Evolutionary conservation across 192 early-diverging fungal species (phyloP), one percentile per base, ranked within the genome.

Genomic region (Spizellomyces sp.): DNA sequence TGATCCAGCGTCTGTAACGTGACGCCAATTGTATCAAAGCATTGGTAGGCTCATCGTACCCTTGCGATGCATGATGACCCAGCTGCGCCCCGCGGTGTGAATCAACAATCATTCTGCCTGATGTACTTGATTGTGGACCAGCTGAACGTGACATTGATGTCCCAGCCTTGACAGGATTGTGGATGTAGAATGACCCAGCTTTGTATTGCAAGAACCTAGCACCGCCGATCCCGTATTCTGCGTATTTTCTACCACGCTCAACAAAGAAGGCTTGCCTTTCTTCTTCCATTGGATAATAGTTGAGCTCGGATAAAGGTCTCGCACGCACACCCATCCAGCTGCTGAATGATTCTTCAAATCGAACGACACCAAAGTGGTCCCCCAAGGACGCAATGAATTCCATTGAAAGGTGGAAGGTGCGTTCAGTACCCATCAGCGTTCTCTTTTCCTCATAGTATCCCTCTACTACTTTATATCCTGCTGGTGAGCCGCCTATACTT

Each of bases 51-150:
- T 82, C 80, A 62, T 84, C 83, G 46, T 59, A 52, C 12, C 78
- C 83, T 56, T 82, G 83, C 41, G 73, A 69, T 8, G 83, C 73
- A 55, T 78, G 74, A 59, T 84, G 83, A 12, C 83, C 83, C 41
- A 81, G 68, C 5, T 52, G 19, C 9, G 68, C 50, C 8, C 83
- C 83, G 41, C 78, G 74, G 17, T 58, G 77, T 9, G 41, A 15
- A 57, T 84, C 83, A 66, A 84, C 71, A 43, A 84, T 61, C 8
- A 84, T 45, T n/a, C 83, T 70, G 15, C 83, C 83, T 41, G 67
- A 69, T 6, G 66, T 48, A n/a, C 42, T 46, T 21, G 67, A 48
- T 0, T 27, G 55, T 46, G 54, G 9, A 9, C 41, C 44, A 0
- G 59, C 70, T 17, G 46, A 17, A 46, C 62, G 42, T 27, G 65